These are phyloP conservation scores for Diversispora epigaea DNA, from an alignment of 192 early-diverging fungal genomes.

Conservation along the genomic window DNA sequence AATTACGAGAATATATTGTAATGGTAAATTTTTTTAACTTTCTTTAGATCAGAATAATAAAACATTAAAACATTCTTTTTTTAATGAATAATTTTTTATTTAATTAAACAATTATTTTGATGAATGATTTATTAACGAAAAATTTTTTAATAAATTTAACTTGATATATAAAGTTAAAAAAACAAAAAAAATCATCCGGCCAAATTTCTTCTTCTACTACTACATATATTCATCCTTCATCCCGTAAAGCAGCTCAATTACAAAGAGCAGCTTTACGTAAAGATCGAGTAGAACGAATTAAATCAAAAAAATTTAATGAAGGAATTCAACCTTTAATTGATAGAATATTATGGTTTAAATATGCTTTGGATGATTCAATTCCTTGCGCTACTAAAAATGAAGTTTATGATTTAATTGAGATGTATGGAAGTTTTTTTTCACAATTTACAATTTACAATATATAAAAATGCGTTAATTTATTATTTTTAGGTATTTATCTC, in stretches of 20 bases:
- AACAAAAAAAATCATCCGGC: constrained; percentile 52
- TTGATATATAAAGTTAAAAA: constrained; percentile 56
- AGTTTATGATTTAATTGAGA: constrained; percentile 40
- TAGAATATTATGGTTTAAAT: constrained; percentile 55
- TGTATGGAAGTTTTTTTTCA: constrained; percentile 17
- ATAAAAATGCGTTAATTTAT: neutral
- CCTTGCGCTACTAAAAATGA: constrained; percentile 37
- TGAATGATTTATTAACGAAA: too few species aligned
- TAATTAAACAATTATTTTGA: too few species aligned
- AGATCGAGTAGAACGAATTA: constrained; percentile 49
- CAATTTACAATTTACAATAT: neutral
- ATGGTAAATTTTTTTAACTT: too few species aligned
- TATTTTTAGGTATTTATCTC: constrained; percentile 44
- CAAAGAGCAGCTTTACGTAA: constrained; percentile 50
- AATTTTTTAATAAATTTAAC: constrained; percentile 38
- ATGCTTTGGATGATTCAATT: constrained; percentile 48
- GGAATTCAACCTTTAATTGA: constrained; percentile 42
- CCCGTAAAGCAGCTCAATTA: constrained; percentile 56
- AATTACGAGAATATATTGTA: too few species aligned
- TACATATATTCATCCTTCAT: constrained; percentile 51
- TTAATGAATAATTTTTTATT: neutral
- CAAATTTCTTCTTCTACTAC: too few species aligned
- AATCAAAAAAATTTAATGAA: constrained; percentile 6
- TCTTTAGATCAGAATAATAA: too few species aligned
- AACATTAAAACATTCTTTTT: too few species aligned